These are phyloP conservation scores for Cryptococcus hybrid DNA, from an alignment of 1,284 basidiomycete genomes.

Conservation along the genomic window DNA sequence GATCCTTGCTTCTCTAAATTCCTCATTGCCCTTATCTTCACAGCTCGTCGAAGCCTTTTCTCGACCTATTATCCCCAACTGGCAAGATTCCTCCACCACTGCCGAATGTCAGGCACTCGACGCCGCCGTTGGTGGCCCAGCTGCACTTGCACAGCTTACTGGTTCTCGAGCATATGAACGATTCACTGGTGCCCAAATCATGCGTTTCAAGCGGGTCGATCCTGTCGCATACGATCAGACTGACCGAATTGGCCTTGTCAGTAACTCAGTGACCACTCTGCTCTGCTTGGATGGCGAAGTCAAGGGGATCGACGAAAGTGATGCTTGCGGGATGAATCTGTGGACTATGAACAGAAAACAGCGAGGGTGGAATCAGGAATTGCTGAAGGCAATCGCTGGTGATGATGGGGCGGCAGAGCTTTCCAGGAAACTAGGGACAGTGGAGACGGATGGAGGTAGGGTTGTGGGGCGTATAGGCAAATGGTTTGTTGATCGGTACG, in stretches of 20 bases:
- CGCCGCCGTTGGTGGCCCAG: slow-evolving; percentile 62
- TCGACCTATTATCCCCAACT: slow-evolving; percentile 70
- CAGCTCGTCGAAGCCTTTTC: slow-evolving; percentile 63
- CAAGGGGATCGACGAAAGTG: slow-evolving; percentile 53
- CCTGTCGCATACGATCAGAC: slow-evolving; percentile 66
- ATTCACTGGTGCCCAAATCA: slow-evolving; percentile 84
- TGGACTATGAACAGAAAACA: slow-evolving; percentile 64
- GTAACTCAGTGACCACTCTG: slow-evolving; percentile 77
- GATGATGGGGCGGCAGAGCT: slow-evolving; percentile 63
- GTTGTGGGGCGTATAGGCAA: slow-evolving; percentile 62
- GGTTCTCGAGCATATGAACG: slow-evolving; percentile 84
- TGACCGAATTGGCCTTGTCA: slow-evolving; percentile 72
- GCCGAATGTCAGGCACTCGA: slow-evolving; percentile 71
- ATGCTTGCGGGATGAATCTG: slow-evolving; percentile 90
- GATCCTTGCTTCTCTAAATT: slow-evolving; percentile 60
- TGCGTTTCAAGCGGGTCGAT: slow-evolving; percentile 63
- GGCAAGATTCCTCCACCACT: slow-evolving; percentile 87
- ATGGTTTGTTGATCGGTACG: slow-evolving; percentile 76
- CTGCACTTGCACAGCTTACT: slow-evolving; percentile 68
- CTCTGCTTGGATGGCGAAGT: slow-evolving; percentile 57
- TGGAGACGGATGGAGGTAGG: slow-evolving; percentile 72
- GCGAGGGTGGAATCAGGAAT: slow-evolving; percentile 64
- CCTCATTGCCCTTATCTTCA: slow-evolving; percentile 54
- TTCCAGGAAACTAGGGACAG: slow-evolving; percentile 65
- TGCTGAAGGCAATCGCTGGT: slow-evolving; percentile 55